These are phyloP conservation scores for Aspergillus sergii DNA, from an alignment of 2,329 filamentous ascomycete genomes.

Conservation along the genomic window DNA sequence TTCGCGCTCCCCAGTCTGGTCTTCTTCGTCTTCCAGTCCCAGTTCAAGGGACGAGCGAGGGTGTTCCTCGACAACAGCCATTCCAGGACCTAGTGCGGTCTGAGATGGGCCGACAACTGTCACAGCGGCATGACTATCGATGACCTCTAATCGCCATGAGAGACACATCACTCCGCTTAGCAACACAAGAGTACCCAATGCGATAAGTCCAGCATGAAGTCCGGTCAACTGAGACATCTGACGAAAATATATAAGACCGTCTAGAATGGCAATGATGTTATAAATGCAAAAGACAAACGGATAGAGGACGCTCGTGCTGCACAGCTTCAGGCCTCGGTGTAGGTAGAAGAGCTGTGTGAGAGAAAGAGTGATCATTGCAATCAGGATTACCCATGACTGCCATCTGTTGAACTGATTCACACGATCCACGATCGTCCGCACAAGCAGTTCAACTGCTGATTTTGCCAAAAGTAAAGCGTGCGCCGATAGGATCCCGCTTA, in stretches of 20 bases:
- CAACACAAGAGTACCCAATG: constrained; percentile 82
- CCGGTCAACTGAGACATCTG: constrained; percentile 79
- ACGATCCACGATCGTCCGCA: constrained; percentile 80
- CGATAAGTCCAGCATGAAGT: constrained; percentile 71
- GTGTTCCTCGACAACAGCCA: constrained; percentile 72
- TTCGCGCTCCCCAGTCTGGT: constrained; percentile 43
- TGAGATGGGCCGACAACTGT: constrained; percentile 55
- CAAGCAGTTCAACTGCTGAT: constrained; percentile 90
- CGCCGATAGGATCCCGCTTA: constrained; percentile 90
- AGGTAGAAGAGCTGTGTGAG: constrained; percentile 93
- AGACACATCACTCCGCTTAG: constrained; percentile 86
- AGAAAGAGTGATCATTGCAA: constrained; percentile 78
- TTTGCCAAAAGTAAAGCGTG: constrained; percentile 93
- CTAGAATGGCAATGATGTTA: constrained; percentile 97
- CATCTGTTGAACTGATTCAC: constrained; percentile 93
- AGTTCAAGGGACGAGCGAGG: constrained; percentile 28
- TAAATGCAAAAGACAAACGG: constrained; percentile 98
- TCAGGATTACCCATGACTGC: constrained; percentile 89
- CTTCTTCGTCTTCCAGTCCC: constrained; percentile 40
- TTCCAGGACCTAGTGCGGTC: constrained; percentile 76
- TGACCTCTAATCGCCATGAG: constrained; percentile 86
- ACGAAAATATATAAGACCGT: constrained; percentile 94
- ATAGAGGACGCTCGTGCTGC: constrained; percentile 93
- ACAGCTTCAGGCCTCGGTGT: constrained; percentile 88
- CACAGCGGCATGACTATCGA: constrained; percentile 39